Conservation (phyloP, 495 filamentous ascomycete genomes). For the Xylaria curta region DNA sequence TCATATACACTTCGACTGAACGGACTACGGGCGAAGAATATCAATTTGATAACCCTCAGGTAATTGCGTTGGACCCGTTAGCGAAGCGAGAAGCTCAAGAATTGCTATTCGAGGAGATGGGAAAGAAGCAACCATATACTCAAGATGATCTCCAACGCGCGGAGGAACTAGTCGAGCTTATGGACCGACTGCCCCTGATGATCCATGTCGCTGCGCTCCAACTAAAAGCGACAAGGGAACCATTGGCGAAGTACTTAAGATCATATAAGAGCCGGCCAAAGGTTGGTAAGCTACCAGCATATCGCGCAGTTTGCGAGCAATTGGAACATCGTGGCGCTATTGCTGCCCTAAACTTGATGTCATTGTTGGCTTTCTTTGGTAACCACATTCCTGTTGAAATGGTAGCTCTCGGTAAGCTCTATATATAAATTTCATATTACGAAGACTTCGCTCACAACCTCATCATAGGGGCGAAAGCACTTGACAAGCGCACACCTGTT, state of each 20-base stretch:
- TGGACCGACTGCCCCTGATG: slow-evolving; percentile 76
- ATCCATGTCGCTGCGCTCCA: slow-evolving; percentile 81
- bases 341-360: slow-evolving; percentile 74
- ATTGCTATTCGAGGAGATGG: slow-evolving; percentile 58
- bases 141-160: slow-evolving; percentile 65
- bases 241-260: slow-evolving; percentile 71
- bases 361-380: slow-evolving; percentile 75
- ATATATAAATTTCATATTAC: slow-evolving; percentile 26
- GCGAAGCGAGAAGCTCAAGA: slow-evolving; percentile 54
- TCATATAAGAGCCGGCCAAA: slow-evolving; percentile 72
- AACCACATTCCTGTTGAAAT: slow-evolving; percentile 79
- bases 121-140: slow-evolving; percentile 63
- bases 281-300: slow-evolving; percentile 69
- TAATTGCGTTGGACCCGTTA: slow-evolving; percentile 67
- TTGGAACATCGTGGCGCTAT: slow-evolving; percentile 63
- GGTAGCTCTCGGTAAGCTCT: slow-evolving; percentile 63
- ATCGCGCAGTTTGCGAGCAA: slow-evolving; percentile 73
- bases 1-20: slow-evolving; percentile 81
- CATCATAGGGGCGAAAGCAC: slow-evolving; percentile 52
- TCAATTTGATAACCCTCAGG: slow-evolving; percentile 74
- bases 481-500: slow-evolving; percentile 62
- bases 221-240: slow-evolving; percentile 72
- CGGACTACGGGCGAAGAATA: slow-evolving; percentile 69
- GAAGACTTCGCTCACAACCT: slow-evolving; percentile 12
- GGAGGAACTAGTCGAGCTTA: slow-evolving; percentile 68